phyloP scores from a whole-genome alignment of 441 rosid genomes.

The Arabidopsis hybrid region DNA sequence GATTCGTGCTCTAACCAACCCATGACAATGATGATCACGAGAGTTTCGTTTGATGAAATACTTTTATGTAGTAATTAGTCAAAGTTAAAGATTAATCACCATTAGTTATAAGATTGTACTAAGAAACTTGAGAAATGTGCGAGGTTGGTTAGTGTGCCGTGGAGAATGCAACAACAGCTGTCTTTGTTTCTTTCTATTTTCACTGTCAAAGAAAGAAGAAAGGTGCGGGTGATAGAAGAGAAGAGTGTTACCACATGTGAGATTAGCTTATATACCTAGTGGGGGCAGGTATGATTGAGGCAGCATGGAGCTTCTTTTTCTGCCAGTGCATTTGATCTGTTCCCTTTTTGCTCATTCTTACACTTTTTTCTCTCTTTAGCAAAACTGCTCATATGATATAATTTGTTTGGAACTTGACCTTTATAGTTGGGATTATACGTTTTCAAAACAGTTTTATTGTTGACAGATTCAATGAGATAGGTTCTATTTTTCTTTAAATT shows the following conservation, averaged over 20 bases:
- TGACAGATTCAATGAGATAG: not conserved
- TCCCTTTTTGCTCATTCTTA: not conserved
- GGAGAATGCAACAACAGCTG: constrained; percentile 38
- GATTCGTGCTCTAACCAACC: not conserved
- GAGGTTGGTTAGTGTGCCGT: constrained; percentile 40
- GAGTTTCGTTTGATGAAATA: not conserved
- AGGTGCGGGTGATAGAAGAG: constrained; percentile 41
- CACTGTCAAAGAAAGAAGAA: too few species aligned
- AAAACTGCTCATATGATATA: not conserved
- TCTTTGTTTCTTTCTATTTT: not conserved
- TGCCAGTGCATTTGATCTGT: constrained; percentile 48
- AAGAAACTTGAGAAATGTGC: constrained; percentile 35
- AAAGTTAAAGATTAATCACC: not conserved
- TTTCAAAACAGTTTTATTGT: not conserved
- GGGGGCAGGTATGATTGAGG: constrained; percentile 44
- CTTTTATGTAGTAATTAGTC: not conserved
- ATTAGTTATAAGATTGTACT: not conserved
- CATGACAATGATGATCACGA: not conserved
- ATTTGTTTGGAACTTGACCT: not conserved
- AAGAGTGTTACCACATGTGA: constrained; percentile 20
- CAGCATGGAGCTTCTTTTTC: constrained; percentile 34
- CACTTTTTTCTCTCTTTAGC: not conserved
- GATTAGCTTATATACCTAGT: constrained; percentile 32
- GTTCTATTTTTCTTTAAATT: not conserved
- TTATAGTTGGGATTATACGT: not conserved